phyloP scores from a whole-genome alignment of 305 asterid genomes.

The Fraxinus floribunda region DNA sequence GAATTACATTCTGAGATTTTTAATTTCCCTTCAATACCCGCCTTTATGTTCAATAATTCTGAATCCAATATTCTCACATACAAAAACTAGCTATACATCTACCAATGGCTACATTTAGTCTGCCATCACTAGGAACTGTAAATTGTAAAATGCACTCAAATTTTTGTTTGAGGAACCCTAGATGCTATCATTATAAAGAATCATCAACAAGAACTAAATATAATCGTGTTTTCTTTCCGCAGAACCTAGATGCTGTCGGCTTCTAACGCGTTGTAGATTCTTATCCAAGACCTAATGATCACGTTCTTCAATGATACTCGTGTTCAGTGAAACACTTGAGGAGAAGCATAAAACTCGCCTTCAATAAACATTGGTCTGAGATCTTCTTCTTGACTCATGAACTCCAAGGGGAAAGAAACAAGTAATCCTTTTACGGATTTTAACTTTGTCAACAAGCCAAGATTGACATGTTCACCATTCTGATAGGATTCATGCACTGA shows the following conservation, averaged over 20 bases:
- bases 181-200: background rate
- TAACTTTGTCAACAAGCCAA: constrained; percentile 46
- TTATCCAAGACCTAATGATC: background rate
- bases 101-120: background rate
- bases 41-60: background rate
- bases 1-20: constrained; percentile 7
- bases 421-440: constrained; percentile 65
- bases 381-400: constrained; percentile 79
- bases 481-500: constrained; percentile 44
- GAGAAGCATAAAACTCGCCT: constrained; percentile 81
- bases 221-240: background rate
- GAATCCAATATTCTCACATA: background rate
- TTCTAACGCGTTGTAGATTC: background rate
- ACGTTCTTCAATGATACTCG: background rate
- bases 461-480: constrained; percentile 37
- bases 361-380: constrained; percentile 84
- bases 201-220: background rate
- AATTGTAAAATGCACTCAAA: background rate
- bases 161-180: background rate
- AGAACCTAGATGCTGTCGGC: background rate
- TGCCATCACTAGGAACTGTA: constrained; percentile 10
- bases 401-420: constrained; percentile 83
- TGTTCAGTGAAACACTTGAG: constrained; percentile 75
- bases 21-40: constrained; percentile 7
- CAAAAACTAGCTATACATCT: background rate